A percentile compares a stretch with the other conserved stretches of the same genome.
Evolutionary conservation across 2,329 filamentous ascomycete species (phyloP).

Genomic region (Fusarium sp.): DNA sequence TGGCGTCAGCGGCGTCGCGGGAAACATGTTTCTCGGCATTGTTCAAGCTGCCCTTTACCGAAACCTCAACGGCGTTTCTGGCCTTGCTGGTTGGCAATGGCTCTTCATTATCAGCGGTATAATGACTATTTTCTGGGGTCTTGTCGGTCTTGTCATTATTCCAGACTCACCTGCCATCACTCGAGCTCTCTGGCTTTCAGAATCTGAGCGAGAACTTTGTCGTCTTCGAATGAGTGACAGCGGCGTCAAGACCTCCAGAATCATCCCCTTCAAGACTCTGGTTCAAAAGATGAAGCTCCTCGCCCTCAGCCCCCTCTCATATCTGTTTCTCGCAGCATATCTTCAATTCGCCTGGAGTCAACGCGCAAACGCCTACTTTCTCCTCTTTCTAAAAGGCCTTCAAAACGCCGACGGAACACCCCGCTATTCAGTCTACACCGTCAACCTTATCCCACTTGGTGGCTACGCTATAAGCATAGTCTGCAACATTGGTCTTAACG

Average conservation of each 20-base stretch:
- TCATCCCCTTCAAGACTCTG: constrained; percentile 30
- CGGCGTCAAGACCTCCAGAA: constrained; percentile 26
- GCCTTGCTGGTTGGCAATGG: constrained; percentile 39
- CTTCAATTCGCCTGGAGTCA: constrained; percentile 48
- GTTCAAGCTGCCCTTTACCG: constrained; percentile 33
- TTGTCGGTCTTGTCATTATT: constrained; percentile 30
- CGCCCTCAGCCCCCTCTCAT: constrained; percentile 27
- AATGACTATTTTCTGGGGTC: constrained; percentile 36
- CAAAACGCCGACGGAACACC: constrained; percentile 18
- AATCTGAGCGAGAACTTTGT: constrained; percentile 19
- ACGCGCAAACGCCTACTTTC: constrained; percentile 46
- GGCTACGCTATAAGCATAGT: constrained; percentile 53
- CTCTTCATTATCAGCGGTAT: constrained; percentile 33
- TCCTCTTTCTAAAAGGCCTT: constrained; percentile 47
- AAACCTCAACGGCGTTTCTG: constrained; percentile 31
- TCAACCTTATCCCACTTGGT: constrained; percentile 61
- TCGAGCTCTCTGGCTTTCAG: constrained; percentile 19
- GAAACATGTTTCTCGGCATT: constrained; percentile 40
- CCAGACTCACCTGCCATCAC: constrained; percentile 37
- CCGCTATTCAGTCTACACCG: constrained; percentile 51
- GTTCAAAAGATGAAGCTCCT: constrained; percentile 31
- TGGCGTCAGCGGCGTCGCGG: constrained; percentile 36
- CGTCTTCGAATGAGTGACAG: constrained; percentile 28
- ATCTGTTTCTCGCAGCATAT: constrained; percentile 47
- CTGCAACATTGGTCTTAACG: constrained; percentile 61